phyloP scores from a whole-genome alignment of 108 stramenopile species.

The Skeletonema grethae region DNA sequence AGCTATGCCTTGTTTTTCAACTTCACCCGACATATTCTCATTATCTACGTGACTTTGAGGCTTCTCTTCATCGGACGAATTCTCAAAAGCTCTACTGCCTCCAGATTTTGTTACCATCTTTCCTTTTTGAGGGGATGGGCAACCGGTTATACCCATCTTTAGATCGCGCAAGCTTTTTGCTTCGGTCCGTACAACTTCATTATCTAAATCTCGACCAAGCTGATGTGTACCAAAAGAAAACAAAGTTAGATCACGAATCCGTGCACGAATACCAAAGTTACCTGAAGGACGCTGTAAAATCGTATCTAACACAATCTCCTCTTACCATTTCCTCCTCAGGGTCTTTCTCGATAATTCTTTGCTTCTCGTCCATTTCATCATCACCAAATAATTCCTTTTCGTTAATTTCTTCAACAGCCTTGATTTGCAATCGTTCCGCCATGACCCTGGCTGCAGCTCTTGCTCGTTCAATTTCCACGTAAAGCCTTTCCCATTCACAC shows the following conservation, averaged over 20 bases:
- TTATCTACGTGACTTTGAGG: not conserved
- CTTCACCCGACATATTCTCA: not conserved
- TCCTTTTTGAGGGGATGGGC: not conserved
- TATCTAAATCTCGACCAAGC: conserved; percentile 34
- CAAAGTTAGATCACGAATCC: not conserved
- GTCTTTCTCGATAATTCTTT: not conserved
- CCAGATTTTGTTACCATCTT: not conserved
- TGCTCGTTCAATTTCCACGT: conserved; percentile 40
- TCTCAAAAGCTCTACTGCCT: not conserved
- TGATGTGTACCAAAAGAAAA: conserved; percentile 1
- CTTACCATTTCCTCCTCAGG: conserved; percentile 25
- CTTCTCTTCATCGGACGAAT: not conserved
- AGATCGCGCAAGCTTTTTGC: conserved; percentile 33
- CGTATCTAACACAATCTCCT: not conserved
- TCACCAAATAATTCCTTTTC: not conserved
- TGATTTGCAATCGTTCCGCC: conserved; percentile 21
- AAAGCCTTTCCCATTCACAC: conserved; percentile 46
- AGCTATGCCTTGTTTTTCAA: not conserved
- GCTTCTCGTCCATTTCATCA: not conserved
- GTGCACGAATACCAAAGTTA: not conserved
- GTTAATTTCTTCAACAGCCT: not conserved
- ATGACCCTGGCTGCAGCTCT: conserved; percentile 19
- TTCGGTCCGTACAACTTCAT: conserved; percentile 30
- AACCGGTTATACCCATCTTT: conserved; percentile 41
- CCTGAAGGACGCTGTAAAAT: not conserved